Evolutionary conservation across 2,329 filamentous ascomycete species (phyloP).

Genomic region (Aspergillus japonicus): DNA sequence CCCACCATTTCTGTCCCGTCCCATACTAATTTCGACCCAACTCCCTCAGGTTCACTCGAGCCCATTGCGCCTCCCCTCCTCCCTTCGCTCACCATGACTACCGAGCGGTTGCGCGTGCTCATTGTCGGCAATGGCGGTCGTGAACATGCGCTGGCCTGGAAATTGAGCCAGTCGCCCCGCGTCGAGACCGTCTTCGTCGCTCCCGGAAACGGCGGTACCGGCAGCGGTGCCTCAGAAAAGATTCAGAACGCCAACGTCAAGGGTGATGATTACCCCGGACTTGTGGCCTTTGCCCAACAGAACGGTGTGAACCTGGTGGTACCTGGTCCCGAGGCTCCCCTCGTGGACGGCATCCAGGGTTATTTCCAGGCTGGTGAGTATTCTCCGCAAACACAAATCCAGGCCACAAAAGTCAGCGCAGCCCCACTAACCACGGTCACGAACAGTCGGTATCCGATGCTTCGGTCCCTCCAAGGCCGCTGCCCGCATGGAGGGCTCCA

Average conservation of each 20-base stretch:
- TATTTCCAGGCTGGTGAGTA: constrained; percentile 65
- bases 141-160: constrained; percentile 94
- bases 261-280: constrained; percentile 71
- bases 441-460: constrained; percentile 66
- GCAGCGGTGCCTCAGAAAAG: constrained; percentile 55
- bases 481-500: constrained; percentile 90
- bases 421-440: neutral
- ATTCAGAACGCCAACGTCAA: constrained; percentile 71
- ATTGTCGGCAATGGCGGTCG: constrained; percentile 91
- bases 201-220: constrained; percentile 85
- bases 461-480: constrained; percentile 86
- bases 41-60: constrained; percentile 20
- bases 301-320: constrained; percentile 78
- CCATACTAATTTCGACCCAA: neutral
- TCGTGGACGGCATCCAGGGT: constrained; percentile 85
- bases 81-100: constrained; percentile 32
- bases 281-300: constrained; percentile 72
- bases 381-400: neutral
- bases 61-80: neutral
- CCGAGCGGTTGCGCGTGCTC: constrained; percentile 65
- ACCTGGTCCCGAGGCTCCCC: constrained; percentile 87
- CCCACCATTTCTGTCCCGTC: neutral
- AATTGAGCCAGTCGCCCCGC: constrained; percentile 75
- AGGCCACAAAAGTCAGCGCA: neutral
- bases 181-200: constrained; percentile 71